Conservation (phyloP, 768 basidiomycete genomes). For the Sporobolomyces roseus region DNA sequence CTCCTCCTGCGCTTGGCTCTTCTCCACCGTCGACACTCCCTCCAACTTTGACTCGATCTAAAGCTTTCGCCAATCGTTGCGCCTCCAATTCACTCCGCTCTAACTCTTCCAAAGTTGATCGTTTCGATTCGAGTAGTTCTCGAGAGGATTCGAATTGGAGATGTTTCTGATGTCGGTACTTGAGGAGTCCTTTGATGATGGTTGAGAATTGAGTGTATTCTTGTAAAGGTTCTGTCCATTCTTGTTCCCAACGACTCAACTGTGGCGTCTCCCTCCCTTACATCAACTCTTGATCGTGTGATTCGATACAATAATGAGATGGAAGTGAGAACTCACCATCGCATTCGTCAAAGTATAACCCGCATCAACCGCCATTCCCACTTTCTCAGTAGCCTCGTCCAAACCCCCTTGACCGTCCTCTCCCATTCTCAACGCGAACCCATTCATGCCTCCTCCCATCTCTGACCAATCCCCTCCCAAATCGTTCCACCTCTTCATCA, state of each 20-base stretch:
- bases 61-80: slow-evolving; percentile 77
- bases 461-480: slow-evolving; percentile 44
- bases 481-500: slow-evolving; percentile 94
- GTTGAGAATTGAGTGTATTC: slow-evolving; percentile 91
- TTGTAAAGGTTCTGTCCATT: slow-evolving; percentile 91
- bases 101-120: slow-evolving; percentile 76
- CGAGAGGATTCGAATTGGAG: slow-evolving; percentile 97
- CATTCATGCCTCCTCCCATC: slow-evolving; percentile 44
- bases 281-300: no score
- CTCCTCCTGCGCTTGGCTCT: slow-evolving; percentile 25
- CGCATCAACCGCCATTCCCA: slow-evolving; percentile 90
- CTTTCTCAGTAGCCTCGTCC: slow-evolving; percentile 86
- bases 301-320: no score
- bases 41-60: slow-evolving; percentile 52
- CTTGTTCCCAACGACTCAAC: slow-evolving; percentile 90
- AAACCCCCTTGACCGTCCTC: slow-evolving; percentile 61
- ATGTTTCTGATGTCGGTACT: slow-evolving; percentile 95
- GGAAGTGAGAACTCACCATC: slow-evolving; percentile 57
- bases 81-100: slow-evolving; percentile 93
- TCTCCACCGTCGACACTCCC: slow-evolving; percentile 36
- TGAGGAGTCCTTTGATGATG: slow-evolving; percentile 89
- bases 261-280: no score
- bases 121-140: slow-evolving; percentile 75
- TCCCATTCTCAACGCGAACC: slow-evolving; percentile 61
- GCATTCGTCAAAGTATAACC: slow-evolving; percentile 89